A percentile compares a stretch with the other conserved stretches of the same genome.
These are phyloP conservation scores for Trypethelium eluteriae DNA, from an alignment of 495 filamentous ascomycete species.

Conservation along the genomic window DNA sequence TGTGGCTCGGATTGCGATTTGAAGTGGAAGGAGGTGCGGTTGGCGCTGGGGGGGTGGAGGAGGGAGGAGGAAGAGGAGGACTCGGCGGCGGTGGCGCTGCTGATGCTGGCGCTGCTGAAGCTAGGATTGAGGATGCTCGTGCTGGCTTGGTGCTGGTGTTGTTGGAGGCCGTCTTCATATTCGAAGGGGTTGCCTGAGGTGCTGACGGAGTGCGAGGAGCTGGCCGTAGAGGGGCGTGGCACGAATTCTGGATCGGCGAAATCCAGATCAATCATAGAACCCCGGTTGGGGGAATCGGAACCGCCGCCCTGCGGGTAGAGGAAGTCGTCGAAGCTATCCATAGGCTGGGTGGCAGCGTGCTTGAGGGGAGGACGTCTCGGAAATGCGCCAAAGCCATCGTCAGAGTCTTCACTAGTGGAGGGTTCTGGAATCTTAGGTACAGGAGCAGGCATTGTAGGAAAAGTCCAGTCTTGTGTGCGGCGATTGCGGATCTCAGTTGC, in stretches of 20 bases:
- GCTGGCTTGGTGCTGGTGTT: slow-evolving; percentile 2
- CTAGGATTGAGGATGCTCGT: background rate
- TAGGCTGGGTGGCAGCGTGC: slow-evolving; percentile 32
- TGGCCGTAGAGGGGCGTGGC: slow-evolving; percentile 32
- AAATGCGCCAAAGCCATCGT: slow-evolving; percentile 21
- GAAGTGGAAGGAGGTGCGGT: slow-evolving; percentile 15
- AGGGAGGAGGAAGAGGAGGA: background rate
- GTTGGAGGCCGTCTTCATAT: slow-evolving; percentile 29
- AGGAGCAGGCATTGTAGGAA: slow-evolving; percentile 40
- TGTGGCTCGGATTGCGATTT: slow-evolving; percentile 12
- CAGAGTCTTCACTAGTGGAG: slow-evolving; percentile 24
- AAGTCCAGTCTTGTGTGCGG: slow-evolving; percentile 55
- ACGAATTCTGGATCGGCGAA: slow-evolving; percentile 26
- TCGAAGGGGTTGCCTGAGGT: slow-evolving; percentile 37
- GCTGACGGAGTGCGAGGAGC: slow-evolving; percentile 29
- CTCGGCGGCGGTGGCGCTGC: background rate
- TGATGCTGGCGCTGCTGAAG: slow-evolving; percentile 4
- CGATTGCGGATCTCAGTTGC: slow-evolving; percentile 41
- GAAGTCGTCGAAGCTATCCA: slow-evolving; percentile 31
- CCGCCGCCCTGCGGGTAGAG: slow-evolving; percentile 19
- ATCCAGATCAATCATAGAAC: slow-evolving; percentile 38
- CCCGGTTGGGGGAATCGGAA: slow-evolving; percentile 28
- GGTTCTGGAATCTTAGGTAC: slow-evolving; percentile 19
- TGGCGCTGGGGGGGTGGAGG: background rate
- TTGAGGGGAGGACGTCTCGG: slow-evolving; percentile 27